Base-by-base conservation (phyloP, 2,329 filamentous ascomycete genomes). In the Ceratocystis smalleyi region DNA sequence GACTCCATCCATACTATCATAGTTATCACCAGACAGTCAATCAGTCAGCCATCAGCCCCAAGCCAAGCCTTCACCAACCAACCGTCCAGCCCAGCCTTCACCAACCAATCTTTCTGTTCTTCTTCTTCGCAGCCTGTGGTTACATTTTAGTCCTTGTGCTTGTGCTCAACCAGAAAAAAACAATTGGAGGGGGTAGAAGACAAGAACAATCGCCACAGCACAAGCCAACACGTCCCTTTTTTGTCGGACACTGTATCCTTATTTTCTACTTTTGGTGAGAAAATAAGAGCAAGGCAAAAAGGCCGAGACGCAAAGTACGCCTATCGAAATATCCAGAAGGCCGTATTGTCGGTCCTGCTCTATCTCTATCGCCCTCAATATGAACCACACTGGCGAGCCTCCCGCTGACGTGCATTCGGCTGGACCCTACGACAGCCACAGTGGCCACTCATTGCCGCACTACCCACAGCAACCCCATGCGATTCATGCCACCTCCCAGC, bases 321-420 rank as follows among this genome's bases (percentile, higher is more conserved):
- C 24, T 32, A 30, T n/a, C 6, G 6, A 5, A 22, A 32, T 32
- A 57, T 19, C 27, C 12, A 57, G 19, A 57, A 57, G 51, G 30
- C 51, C 51, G 27, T 27, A 10, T 27, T 32, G 24, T 32, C 12
- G 5, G 15, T 10, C 4, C 27, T 19, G 27, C 12, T 30, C 10
- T 2, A n/a, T 12, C 51, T 17, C 10, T 55, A 10, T 5, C 27
- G 12, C 10, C 10, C 6, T 32, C 43, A 32, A 17, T 6, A 62
- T 62, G 60, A 62, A 62, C 12, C 49, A 51, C n/a, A 17, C 43
- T 5, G 22, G 43, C 24, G 60, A 62, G 19, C 30, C 60, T 62
- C 10, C 40, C 24, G n/a, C 60, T 30, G 60, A 62, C 30, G 27
- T 30, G 60, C 47, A 62, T n/a, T 30, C 43, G 59, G 45, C n/a